Percentiles rank a stretch among this genome's conserved stretches.
phyloP scores from a whole-genome alignment of 2,329 filamentous ascomycete genomes.

The Plectosphaerella cucumerina region DNA sequence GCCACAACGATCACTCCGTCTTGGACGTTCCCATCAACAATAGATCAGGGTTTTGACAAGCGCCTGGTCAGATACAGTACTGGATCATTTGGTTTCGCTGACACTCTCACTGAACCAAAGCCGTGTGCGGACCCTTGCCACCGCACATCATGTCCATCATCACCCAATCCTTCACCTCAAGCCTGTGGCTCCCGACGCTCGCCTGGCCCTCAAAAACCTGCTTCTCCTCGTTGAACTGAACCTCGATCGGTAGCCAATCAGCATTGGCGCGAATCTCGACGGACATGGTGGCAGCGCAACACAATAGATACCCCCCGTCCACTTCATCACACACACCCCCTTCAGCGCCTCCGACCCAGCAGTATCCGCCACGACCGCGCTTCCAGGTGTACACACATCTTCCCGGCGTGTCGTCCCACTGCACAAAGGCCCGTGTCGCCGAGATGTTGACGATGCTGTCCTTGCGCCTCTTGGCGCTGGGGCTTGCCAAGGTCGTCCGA shows the following conservation, averaged over 20 bases:
- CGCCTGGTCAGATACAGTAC: background rate
- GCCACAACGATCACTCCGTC: background rate
- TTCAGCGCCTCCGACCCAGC: background rate
- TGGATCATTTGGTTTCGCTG: background rate
- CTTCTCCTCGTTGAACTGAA: background rate
- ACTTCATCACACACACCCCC: background rate
- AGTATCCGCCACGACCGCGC: background rate
- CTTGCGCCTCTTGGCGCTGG: background rate
- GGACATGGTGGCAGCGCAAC: background rate
- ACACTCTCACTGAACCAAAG: background rate
- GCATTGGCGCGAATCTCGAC: conserved; percentile 1
- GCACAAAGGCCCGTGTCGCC: background rate
- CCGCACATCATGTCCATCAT: background rate
- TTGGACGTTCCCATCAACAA: background rate
- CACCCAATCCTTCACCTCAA: conserved; percentile 1
- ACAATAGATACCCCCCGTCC: background rate
- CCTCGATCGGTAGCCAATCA: background rate
- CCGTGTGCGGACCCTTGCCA: background rate
- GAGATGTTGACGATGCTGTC: background rate
- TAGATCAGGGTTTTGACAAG: background rate
- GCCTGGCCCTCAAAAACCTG: background rate
- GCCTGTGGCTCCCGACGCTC: background rate
- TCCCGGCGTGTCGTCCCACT: background rate
- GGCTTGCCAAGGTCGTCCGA: background rate
- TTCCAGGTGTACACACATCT: conserved; percentile 1